Evolutionary conservation across 768 basidiomycete species (phyloP), one percentile per base, ranked within the genome.

Genomic region (Mycena pura): DNA sequence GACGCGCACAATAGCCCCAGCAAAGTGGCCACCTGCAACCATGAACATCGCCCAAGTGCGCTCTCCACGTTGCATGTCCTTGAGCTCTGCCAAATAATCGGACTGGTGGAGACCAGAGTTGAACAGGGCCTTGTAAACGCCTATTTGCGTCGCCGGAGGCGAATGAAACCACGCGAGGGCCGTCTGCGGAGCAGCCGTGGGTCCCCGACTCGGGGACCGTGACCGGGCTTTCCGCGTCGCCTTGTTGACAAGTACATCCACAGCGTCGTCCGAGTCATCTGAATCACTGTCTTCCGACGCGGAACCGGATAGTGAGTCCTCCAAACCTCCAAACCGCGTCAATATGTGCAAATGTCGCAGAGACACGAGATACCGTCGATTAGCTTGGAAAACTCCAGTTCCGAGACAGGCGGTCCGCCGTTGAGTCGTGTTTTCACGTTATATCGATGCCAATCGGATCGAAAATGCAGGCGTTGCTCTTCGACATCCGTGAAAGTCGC

Each of bases 21-120:
- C 97, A 76, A 99, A 99, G 74, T 99, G 97, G 11, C 97, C 97
- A 21, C 97, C 96, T 0, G 97, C 97, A 38, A 91, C 87, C 95
- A 98, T 97, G 69, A 99, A 91, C 83, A 99, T 75, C 0, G 95
- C 93, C 92, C 96, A 96, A 60, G 85, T 90, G 36, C 95, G 80
- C 15, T 88, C 92, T 8, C 77, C 74, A 5, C 68, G 67, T 72
- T 95, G 95, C 80, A 95, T 82, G n/a, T 75, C 75, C 64, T 77
- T 83, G 21, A 96, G 76, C 61, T 87, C 86, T 2, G 82, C 68
- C 9, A 95, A 74, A 70, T 91, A 88, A 9, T 73, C 72, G 0
- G 74, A 66, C 6, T 79, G 68, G 5, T 81, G 72, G 21, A 80
- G 73, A 21, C 75, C 76, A 1, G 78, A 74, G 68, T 74, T 41